A percentile compares a stretch with the other conserved stretches of the same genome.
These are phyloP conservation scores for Claviceps purpurea DNA, from an alignment of 2,329 filamentous ascomycete species.

Conservation along the genomic window DNA sequence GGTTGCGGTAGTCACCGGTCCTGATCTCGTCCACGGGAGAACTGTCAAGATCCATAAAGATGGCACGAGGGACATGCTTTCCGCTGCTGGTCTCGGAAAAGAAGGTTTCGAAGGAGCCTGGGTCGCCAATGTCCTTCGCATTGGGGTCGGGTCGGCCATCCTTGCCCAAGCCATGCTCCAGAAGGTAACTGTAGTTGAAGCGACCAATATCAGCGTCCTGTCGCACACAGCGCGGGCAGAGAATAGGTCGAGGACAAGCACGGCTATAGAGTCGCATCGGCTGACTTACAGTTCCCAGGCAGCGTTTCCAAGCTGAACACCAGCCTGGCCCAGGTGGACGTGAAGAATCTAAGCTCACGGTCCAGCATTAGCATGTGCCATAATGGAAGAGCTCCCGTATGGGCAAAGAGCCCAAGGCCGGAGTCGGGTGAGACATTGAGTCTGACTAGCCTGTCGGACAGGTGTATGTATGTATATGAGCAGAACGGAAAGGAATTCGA, in stretches of 20 bases:
- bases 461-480: neutral
- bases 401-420: neutral
- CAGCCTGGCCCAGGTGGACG: constrained; percentile 54
- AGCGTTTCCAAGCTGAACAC: constrained; percentile 61
- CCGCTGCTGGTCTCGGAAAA: constrained; percentile 59
- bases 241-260: neutral
- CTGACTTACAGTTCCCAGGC: constrained; percentile 60
- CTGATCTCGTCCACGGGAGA: constrained; percentile 64
- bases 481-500: neutral
- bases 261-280: constrained; percentile 11
- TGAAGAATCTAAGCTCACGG: constrained; percentile 39
- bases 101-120: constrained; percentile 58
- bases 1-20: constrained; percentile 51
- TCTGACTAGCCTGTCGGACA: neutral
- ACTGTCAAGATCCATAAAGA: constrained; percentile 61
- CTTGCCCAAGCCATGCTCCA: constrained; percentile 55
- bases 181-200: constrained; percentile 47
- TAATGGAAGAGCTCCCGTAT: neutral
- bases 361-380: constrained; percentile 6
- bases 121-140: constrained; percentile 43
- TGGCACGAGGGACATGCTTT: constrained; percentile 59
- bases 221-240: neutral
- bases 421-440: neutral
- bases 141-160: constrained; percentile 53
- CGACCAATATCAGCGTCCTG: constrained; percentile 12